These are phyloP conservation scores for Mycena alexandri DNA, from an alignment of 768 basidiomycete species.

Conservation along the genomic window DNA sequence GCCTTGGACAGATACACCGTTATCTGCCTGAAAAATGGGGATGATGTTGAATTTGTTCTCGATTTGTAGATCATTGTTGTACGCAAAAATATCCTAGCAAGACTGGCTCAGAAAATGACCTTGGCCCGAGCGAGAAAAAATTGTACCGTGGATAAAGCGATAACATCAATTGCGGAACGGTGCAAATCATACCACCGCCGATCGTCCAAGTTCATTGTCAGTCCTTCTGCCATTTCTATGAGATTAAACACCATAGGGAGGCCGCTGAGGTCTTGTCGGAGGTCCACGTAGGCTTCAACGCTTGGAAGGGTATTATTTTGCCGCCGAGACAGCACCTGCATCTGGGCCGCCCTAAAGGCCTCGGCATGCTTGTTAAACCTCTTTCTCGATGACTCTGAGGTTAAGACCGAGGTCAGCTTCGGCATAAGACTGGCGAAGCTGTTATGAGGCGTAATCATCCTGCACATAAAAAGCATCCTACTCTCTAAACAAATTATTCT, in stretches of 20 bases:
- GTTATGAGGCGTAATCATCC: not conserved
- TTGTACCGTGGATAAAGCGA: constrained; percentile 66
- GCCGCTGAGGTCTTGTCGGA: constrained; percentile 64
- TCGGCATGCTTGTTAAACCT: constrained; percentile 53
- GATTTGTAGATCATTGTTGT: constrained; percentile 57
- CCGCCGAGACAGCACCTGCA: constrained; percentile 44
- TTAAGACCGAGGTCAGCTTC: constrained; percentile 49
- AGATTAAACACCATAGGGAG: constrained; percentile 63
- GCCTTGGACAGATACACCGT: constrained; percentile 60
- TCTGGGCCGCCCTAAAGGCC: constrained; percentile 53
- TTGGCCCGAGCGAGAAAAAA: constrained; percentile 1
- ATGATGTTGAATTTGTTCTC: constrained; percentile 61
- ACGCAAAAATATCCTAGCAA: constrained; percentile 71
- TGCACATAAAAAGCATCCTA: constrained; percentile 41
- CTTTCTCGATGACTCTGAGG: constrained; percentile 53
- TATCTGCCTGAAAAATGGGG: constrained; percentile 59
- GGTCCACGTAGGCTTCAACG: constrained; percentile 60
- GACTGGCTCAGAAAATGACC: constrained; percentile 5
- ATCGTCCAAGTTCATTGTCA: constrained; percentile 32
- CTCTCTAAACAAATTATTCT: constrained; percentile 52
- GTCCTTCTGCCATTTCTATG: constrained; percentile 58
- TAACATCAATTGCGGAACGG: constrained; percentile 60
- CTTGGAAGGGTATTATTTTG: constrained; percentile 49
- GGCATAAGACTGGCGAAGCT: constrained; percentile 52
- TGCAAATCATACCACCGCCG: constrained; percentile 49